phyloP scores from a whole-genome alignment of 208 protist species.

The Herpetomonas muscarum region DNA sequence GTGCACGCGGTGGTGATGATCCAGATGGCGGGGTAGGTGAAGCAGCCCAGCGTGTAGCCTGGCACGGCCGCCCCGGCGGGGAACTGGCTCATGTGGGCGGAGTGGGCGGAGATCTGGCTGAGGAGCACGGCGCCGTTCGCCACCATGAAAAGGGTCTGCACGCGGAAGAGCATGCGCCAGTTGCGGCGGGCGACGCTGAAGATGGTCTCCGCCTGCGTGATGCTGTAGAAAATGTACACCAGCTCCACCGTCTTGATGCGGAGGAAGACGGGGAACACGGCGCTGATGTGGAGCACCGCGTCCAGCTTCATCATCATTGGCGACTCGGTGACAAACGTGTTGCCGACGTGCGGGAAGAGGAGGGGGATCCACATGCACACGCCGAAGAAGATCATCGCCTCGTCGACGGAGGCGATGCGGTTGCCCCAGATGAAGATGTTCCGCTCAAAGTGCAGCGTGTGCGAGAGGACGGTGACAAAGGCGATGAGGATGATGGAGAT shows the following conservation, averaged over 20 bases:
- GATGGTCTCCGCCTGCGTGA: constrained; percentile 58
- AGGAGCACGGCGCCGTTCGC: constrained; percentile 58
- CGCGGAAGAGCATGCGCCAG: constrained; percentile 59
- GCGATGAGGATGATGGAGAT: constrained; percentile 62
- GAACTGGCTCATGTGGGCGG: constrained; percentile 23
- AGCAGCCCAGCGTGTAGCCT: constrained; percentile 53
- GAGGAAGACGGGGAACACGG: constrained; percentile 4
- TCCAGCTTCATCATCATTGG: constrained; percentile 8
- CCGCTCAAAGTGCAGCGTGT: constrained; percentile 80
- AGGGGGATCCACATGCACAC: constrained; percentile 67
- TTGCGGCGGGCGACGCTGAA: constrained; percentile 32
- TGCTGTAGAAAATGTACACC: constrained; percentile 55
- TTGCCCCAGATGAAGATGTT: constrained; percentile 88
- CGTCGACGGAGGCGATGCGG: constrained; percentile 79
- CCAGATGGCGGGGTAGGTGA: constrained; percentile 82
- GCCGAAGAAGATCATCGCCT: constrained; percentile 89
- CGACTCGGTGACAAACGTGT: constrained; percentile 15
- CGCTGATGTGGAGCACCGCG: constrained; percentile 4
- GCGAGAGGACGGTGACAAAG: constrained; percentile 64
- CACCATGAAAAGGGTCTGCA: constrained; percentile 52
- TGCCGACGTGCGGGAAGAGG: constrained; percentile 36
- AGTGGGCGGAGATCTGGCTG: constrained; percentile 42
- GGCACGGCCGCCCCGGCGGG: constrained; percentile 18
- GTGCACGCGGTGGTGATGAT: constrained; percentile 71
- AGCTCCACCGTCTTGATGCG: constrained; percentile 46